These are phyloP conservation scores for Fusarium protoensiforme DNA, from an alignment of 2,329 filamentous ascomycete genomes.

Conservation along the genomic window DNA sequence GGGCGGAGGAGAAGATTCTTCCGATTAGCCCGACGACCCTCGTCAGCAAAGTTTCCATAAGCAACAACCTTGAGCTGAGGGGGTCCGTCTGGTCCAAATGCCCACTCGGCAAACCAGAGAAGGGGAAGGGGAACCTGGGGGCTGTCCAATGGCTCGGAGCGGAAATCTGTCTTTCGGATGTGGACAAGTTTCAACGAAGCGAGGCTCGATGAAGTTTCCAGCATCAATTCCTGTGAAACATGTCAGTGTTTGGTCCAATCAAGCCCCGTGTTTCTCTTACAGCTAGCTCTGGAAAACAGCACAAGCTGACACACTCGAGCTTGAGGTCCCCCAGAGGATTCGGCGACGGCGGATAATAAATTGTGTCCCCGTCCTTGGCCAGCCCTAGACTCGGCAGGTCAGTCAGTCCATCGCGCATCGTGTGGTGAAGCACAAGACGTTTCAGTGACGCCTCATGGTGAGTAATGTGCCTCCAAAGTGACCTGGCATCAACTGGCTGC, in stretches of 20 bases:
- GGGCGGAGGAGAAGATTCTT: not conserved
- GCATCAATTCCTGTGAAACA: rapidly evolving
- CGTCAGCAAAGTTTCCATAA: not conserved
- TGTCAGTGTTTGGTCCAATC: not conserved
- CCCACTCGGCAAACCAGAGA: too few species aligned
- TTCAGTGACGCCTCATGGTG: not conserved
- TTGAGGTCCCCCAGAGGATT: not conserved
- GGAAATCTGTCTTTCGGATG: not conserved
- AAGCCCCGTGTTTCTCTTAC: not conserved
- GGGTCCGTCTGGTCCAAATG: not conserved
- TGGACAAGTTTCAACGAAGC: not conserved
- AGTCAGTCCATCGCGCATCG: not conserved
- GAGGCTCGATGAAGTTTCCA: not conserved
- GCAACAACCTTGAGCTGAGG: not conserved
- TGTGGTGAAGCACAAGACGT: not conserved
- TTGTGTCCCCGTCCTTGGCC: rapidly evolving
- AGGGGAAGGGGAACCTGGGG: too few species aligned
- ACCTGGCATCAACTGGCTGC: rapidly evolving
- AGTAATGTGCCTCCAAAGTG: not conserved
- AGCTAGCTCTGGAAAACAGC: not conserved
- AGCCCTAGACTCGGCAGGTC: not conserved
- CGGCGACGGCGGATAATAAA: rapidly evolving
- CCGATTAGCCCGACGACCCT: rapidly evolving
- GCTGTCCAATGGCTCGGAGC: too few species aligned
- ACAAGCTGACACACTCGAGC: not conserved